phyloP scores from a whole-genome alignment of 495 filamentous ascomycete genomes.

The Xylaria grammica region DNA sequence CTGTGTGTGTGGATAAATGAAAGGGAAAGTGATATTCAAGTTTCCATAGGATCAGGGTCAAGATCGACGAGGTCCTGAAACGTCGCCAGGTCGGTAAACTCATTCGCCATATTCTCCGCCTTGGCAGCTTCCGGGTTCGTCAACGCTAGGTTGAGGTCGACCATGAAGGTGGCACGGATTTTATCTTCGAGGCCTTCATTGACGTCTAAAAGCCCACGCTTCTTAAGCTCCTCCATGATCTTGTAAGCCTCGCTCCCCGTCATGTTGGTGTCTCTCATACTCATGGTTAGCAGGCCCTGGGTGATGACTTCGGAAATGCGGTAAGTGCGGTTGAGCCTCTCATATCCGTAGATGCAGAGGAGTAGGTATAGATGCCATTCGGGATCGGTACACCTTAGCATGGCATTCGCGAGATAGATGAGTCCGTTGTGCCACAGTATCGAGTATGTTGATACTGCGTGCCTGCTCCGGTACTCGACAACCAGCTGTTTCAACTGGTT shows the following conservation, averaged over 20 bases:
- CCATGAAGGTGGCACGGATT: conserved; percentile 31
- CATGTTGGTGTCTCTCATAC: conserved; percentile 29
- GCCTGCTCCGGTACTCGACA: conserved; percentile 32
- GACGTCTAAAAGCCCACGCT: conserved; percentile 17
- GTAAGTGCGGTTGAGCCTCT: conserved; percentile 29
- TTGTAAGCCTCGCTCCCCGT: conserved; percentile 23
- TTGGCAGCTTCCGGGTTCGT: conserved; percentile 26
- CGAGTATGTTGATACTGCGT: conserved; percentile 26
- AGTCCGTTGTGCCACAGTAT: conserved; percentile 38
- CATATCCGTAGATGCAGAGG: conserved; percentile 36
- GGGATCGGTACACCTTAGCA: conserved; percentile 25
- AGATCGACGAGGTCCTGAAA: conserved; percentile 31
- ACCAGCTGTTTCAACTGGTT: conserved; percentile 35
- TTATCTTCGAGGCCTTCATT: conserved; percentile 15
- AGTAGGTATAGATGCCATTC: conserved; percentile 36
- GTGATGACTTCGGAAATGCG: conserved; percentile 30
- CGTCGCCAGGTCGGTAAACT: conserved; percentile 27
- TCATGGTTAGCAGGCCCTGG: conserved; percentile 33
- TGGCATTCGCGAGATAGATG: conserved; percentile 36
- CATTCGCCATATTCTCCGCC: conserved; percentile 30
- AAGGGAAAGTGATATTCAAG: neutral
- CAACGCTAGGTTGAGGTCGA: conserved; percentile 28
- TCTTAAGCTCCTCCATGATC: conserved; percentile 27
- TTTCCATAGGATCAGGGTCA: conserved; percentile 29
- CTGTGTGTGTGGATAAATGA: no score